Evolutionary conservation across 768 basidiomycete genomes (phyloP), one percentile per base, ranked within the genome.

Genomic region (Daedaleopsis nitida): DNA sequence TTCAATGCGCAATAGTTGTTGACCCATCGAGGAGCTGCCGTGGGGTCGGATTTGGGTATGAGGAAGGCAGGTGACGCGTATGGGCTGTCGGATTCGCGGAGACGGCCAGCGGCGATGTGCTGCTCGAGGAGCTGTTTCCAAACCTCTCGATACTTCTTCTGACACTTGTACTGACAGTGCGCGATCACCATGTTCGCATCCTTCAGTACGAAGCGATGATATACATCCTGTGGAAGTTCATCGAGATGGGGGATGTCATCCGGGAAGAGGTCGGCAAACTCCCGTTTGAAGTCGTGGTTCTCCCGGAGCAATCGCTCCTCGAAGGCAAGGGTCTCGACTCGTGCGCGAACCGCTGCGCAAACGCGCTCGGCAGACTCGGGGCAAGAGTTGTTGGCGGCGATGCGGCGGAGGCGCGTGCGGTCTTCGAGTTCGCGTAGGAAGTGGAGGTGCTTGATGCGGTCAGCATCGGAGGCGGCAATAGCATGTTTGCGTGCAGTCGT

Each of bases 21-120:
- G n/a, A n/a, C n/a, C n/a, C n/a, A n/a, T n/a, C n/a, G n/a, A n/a
- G n/a, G n/a, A n/a, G n/a, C n/a, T n/a, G n/a, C n/a, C n/a, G 44
- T 45, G 5, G 45, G 42, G 57, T 73, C 66, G 13, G 65, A 8
- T 34, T 58, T 58, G 7, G 48, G 57, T 21, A 58, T 51, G 13
- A 58, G 12, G 21, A 58, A 58, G n/a, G 34, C 47, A 10, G 48
- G 9, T 51, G 47, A 16, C 10, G 69, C 67, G 54, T 81, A 75
- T 5, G 55, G 12, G 57, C 79, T 75, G 39, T 80, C 68, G 0
- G 49, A n/a, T 2, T 48, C 9, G 1, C 80, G 70, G 59, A 81
- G 81, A 0, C 80, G 69, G 78, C 77, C 1, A 78, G 63, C 5
- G 80, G 68, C 77, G 79, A 81, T 39, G 78, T 75, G 57, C 79